phyloP scores from a whole-genome alignment of 163 green algal genomes.

The Trebouxiophyceae sp. region DNA sequence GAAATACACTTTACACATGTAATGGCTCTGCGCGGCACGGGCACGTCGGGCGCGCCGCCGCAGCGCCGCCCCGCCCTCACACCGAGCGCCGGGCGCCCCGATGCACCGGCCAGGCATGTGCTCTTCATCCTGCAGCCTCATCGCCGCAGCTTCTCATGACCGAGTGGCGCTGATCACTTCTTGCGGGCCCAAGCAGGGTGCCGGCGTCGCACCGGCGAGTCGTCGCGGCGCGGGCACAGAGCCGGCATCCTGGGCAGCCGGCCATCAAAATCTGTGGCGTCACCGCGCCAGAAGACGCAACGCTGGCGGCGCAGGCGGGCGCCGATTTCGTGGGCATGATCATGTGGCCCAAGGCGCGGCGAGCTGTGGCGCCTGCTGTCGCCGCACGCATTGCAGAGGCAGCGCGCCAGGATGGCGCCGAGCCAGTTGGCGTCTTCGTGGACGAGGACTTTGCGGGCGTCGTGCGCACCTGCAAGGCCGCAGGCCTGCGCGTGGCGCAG shows the following conservation, averaged over 20 bases:
- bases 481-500: constrained; percentile 55
- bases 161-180: too few relatives aligned
- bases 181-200: too few relatives aligned
- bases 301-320: constrained; percentile 38
- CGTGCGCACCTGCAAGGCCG: constrained; percentile 21
- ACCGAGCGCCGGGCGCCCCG: too few relatives aligned
- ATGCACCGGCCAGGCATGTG: too few relatives aligned
- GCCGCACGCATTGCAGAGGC: constrained; percentile 51
- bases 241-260: background rate
- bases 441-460: constrained; percentile 70
- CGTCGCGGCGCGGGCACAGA: too few relatives aligned
- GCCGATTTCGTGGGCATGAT: constrained; percentile 63
- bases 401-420: constrained; percentile 30
- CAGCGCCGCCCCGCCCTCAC: too few relatives aligned
- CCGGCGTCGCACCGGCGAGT: too few relatives aligned
- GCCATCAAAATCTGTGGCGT: constrained; percentile 74
- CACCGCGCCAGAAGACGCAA: constrained; percentile 53
- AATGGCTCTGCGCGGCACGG: too few relatives aligned
- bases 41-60: too few relatives aligned
- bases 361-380: constrained; percentile 38
- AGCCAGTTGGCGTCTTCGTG: constrained; percentile 79
- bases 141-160: too few relatives aligned
- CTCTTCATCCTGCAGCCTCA: too few relatives aligned
- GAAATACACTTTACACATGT: too few relatives aligned
- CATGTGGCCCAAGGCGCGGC: constrained; percentile 75